These are phyloP conservation scores for Pichia gijzeniarum DNA, from an alignment of 805 yeast genomes.

Conservation along the genomic window DNA sequence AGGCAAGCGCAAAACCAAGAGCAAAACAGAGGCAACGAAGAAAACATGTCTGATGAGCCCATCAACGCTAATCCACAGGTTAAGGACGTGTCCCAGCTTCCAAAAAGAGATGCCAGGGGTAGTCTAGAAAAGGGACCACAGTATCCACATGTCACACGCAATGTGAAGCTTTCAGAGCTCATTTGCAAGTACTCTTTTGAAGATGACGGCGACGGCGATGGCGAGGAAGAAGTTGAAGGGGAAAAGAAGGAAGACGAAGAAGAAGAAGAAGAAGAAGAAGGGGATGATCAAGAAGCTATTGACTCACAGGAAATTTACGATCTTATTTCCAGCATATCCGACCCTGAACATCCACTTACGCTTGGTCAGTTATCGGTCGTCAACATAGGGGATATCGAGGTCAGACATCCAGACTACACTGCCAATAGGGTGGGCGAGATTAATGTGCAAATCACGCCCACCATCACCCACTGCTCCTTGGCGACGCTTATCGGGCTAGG, in stretches of 20 bases:
- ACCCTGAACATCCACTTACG: conserved; percentile 96
- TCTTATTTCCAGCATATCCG: conserved; percentile 77
- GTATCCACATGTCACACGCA: conserved; percentile 1
- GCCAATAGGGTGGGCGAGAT: conserved; percentile 60
- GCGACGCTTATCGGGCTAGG: conserved; percentile 96
- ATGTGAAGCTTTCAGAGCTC: background rate
- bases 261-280: background rate
- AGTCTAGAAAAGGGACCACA: background rate
- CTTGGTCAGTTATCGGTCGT: conserved; percentile 94
- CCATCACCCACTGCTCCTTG: conserved; percentile 94
- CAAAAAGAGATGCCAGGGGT: conserved; percentile 43
- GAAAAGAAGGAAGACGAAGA: background rate
- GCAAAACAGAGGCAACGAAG: too few relatives aligned
- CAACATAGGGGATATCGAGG: conserved; percentile 71
- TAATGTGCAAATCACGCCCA: conserved; percentile 83
- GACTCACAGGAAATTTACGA: conserved; percentile 90
- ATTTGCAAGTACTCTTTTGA: conserved; percentile 5
- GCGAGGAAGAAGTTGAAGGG: background rate
- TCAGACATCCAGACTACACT: conserved; percentile 49
- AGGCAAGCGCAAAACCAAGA: too few relatives aligned
- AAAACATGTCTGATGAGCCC: conserved; percentile 28
- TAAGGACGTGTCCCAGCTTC: conserved; percentile 67
- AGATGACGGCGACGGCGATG: too few relatives aligned
- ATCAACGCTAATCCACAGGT: conserved; percentile 90
- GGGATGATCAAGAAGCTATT: conserved; percentile 47